These are phyloP conservation scores for Plasmodium billcollinsi DNA, from an alignment of 169 alveolate genomes.

Conservation along the genomic window DNA sequence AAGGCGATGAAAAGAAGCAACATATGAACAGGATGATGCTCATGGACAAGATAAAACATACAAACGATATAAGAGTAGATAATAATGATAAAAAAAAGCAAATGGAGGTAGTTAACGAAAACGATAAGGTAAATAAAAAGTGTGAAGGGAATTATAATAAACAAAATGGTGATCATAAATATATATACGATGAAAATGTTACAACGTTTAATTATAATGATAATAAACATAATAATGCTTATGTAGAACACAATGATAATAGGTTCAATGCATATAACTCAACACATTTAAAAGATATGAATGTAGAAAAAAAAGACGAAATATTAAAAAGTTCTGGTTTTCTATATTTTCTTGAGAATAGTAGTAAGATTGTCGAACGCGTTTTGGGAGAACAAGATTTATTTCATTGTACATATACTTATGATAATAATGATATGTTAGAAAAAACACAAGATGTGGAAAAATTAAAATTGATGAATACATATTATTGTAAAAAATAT, in stretches of 20 bases:
- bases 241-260: neutral
- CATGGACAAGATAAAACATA: too few species aligned
- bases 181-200: too few species aligned
- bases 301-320: neutral
- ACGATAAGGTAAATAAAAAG: neutral
- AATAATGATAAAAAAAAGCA: too few species aligned
- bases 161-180: neutral
- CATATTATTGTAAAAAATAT: conserved; percentile 61
- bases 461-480: conserved; percentile 54
- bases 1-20: neutral
- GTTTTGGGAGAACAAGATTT: conserved; percentile 72
- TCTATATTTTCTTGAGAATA: conserved; percentile 26
- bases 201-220: neutral
- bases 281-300: neutral
- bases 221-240: too few species aligned
- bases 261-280: neutral
- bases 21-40: neutral
- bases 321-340: conserved; percentile 26
- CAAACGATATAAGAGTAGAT: neutral
- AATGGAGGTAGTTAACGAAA: neutral
- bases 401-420: conserved; percentile 42
- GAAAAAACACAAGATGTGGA: conserved; percentile 24
- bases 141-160: too few species aligned
- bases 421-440: conserved; percentile 24
- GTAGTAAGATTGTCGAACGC: conserved; percentile 56